phyloP scores from a whole-genome alignment of 345 rosid species.

The Hibiscus tridactylites region DNA sequence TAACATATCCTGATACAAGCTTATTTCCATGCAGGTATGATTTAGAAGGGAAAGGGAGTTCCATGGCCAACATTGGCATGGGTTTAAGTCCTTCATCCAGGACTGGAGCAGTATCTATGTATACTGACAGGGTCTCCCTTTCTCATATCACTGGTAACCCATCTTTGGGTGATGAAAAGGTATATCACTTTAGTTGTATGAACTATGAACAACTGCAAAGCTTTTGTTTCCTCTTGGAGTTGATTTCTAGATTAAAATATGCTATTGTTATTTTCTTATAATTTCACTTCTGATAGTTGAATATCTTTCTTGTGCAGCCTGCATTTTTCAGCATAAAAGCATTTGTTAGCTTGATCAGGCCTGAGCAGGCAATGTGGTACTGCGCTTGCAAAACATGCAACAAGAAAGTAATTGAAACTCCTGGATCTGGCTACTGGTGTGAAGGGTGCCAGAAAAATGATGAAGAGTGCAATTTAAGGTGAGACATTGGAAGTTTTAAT shows the following conservation, averaged over 20 bases:
- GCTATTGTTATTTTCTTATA: neutral
- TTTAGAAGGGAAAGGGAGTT: conserved; percentile 68
- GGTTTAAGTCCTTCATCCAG: conserved; percentile 42
- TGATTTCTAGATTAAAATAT: neutral
- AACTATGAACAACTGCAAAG: neutral
- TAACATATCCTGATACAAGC: neutral
- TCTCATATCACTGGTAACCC: conserved; percentile 56
- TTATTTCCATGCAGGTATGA: conserved; percentile 50
- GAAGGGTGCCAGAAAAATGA: conserved; percentile 93
- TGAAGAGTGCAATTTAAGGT: conserved; percentile 71
- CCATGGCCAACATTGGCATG: conserved; percentile 66
- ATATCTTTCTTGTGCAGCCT: conserved; percentile 42
- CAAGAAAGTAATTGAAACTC: conserved; percentile 81
- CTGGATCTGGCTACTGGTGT: conserved; percentile 91
- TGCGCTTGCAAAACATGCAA: conserved; percentile 93
- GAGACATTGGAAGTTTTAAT: neutral
- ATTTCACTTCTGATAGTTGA: too few species aligned
- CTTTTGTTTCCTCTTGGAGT: neutral
- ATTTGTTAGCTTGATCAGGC: conserved; percentile 64
- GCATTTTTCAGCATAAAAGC: conserved; percentile 54
- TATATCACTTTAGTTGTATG: conserved; percentile 13
- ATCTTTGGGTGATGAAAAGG: conserved; percentile 76
- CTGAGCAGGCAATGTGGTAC: conserved; percentile 94
- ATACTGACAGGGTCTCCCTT: conserved; percentile 51
- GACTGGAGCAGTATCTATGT: conserved; percentile 62